These are phyloP conservation scores for Candida glaebosa DNA, from an alignment of 805 yeast genomes.

Conservation along the genomic window DNA sequence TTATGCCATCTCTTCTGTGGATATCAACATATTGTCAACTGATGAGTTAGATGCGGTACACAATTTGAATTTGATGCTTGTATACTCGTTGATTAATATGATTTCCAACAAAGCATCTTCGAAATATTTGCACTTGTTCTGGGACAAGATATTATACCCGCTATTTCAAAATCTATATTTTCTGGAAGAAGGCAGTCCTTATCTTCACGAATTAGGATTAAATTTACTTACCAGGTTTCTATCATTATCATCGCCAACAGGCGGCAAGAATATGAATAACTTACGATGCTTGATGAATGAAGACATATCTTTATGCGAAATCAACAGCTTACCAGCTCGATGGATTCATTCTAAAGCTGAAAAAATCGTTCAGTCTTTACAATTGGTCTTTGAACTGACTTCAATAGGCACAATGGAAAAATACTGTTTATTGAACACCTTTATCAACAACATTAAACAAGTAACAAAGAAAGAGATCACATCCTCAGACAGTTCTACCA, in stretches of 20 bases:
- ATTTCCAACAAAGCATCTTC: constrained; percentile 13
- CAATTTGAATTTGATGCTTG: constrained; percentile 25
- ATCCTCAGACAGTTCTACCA: constrained; percentile 26
- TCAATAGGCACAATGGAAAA: constrained; percentile 22
- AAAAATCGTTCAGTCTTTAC: constrained; percentile 23
- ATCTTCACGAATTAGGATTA: constrained; percentile 29
- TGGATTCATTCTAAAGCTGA: constrained; percentile 35
- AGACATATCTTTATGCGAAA: constrained; percentile 25
- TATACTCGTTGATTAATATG: constrained; percentile 24
- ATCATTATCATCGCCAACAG: constrained; percentile 15
- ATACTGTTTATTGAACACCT: constrained; percentile 18
- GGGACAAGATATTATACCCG: constrained; percentile 37
- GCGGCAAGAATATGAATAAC: constrained; percentile 21
- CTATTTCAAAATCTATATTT: constrained; percentile 31
- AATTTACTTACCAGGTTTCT: constrained; percentile 23
- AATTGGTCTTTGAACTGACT: constrained; percentile 21
- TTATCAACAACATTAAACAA: constrained; percentile 23
- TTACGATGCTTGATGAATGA: constrained; percentile 33
- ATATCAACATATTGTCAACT: constrained; percentile 15
- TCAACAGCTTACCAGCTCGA: constrained; percentile 26
- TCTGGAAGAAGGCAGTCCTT: constrained; percentile 20
- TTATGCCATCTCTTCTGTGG: constrained; percentile 22
- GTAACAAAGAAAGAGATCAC: constrained; percentile 28
- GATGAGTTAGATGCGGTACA: constrained; percentile 29
- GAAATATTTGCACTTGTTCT: constrained; percentile 28